Evolutionary conservation across 2,329 filamentous ascomycete genomes (phyloP).

Genomic region (Trichoderma hamatum): DNA sequence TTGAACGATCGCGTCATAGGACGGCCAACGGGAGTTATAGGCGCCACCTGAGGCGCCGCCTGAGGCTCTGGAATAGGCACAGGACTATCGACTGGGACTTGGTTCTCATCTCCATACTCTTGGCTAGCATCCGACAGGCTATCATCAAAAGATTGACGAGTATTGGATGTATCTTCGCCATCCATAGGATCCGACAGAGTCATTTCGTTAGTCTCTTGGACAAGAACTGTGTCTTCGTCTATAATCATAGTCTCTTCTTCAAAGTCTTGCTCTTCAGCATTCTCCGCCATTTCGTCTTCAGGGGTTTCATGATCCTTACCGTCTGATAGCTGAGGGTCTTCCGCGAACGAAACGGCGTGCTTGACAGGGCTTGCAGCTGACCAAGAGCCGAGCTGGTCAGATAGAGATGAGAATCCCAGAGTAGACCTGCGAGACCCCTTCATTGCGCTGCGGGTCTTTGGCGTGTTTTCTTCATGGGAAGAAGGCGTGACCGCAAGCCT

Average conservation of each 20-base stretch:
- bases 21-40: constrained; percentile 58
- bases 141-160: constrained; percentile 47
- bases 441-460: constrained; percentile 29
- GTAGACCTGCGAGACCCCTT: constrained; percentile 37
- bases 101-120: constrained; percentile 69
- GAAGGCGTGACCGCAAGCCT: constrained; percentile 49
- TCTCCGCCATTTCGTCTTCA: constrained; percentile 24
- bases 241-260: constrained; percentile 53
- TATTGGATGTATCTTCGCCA: constrained; percentile 41
- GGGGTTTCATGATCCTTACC: not conserved
- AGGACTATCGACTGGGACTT: constrained; percentile 57
- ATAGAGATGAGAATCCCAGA: constrained; percentile 65
- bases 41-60: constrained; percentile 48
- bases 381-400: constrained; percentile 65
- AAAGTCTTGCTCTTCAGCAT: constrained; percentile 40
- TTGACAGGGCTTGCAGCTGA: constrained; percentile 56
- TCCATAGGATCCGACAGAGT: constrained; percentile 54
- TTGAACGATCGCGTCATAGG: constrained; percentile 57
- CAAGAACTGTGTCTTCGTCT: constrained; percentile 60
- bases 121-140: constrained; percentile 63
- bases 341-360: not conserved
- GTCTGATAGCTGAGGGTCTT: not conserved
- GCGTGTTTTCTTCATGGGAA: constrained; percentile 35
- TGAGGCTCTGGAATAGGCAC: constrained; percentile 36
- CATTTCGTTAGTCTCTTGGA: constrained; percentile 63